phyloP scores from a whole-genome alignment of 805 yeast species.

The Candida pseudoglaebosa region DNA sequence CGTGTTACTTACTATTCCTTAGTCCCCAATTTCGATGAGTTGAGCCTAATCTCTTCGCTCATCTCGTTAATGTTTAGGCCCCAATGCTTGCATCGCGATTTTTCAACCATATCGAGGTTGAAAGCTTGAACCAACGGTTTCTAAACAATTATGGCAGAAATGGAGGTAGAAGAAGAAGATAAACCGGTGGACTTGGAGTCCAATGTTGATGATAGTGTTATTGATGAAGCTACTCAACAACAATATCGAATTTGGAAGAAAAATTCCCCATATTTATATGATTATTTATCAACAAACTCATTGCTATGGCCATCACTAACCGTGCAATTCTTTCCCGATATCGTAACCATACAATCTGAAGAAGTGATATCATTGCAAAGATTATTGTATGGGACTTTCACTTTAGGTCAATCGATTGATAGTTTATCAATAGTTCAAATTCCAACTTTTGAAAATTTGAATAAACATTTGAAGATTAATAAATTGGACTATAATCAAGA shows the following conservation, averaged over 20 bases:
- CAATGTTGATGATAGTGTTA: conserved; percentile 10
- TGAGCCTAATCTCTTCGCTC: conserved; percentile 42
- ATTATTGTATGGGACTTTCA: conserved; percentile 59
- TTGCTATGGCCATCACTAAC: conserved; percentile 42
- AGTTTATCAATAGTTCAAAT: conserved; percentile 35
- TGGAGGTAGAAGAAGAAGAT: conserved; percentile 1
- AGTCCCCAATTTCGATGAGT: conserved; percentile 82
- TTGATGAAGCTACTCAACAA: conserved; percentile 29
- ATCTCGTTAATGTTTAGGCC: conserved; percentile 5
- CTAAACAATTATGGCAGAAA: conserved; percentile 3
- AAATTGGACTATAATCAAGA: conserved; percentile 34
- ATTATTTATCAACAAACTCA: conserved; percentile 36
- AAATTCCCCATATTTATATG: conserved; percentile 41
- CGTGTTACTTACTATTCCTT: conserved; percentile 56
- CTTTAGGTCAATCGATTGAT: conserved; percentile 56
- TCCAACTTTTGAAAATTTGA: conserved; percentile 27
- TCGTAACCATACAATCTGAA: conserved; percentile 10
- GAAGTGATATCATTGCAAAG: conserved; percentile 28
- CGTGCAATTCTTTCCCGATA: conserved; percentile 42
- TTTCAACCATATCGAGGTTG: neutral
- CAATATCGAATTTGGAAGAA: conserved; percentile 42
- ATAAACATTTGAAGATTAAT: conserved; percentile 33
- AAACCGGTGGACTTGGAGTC: neutral
- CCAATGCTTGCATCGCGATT: neutral
- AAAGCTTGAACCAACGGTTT: neutral